A percentile compares a stretch with the other conserved stretches of the same genome.
These are phyloP conservation scores for Aspergillus brunneoviolaceus DNA, from an alignment of 2,329 filamentous ascomycete genomes.

Conservation along the genomic window DNA sequence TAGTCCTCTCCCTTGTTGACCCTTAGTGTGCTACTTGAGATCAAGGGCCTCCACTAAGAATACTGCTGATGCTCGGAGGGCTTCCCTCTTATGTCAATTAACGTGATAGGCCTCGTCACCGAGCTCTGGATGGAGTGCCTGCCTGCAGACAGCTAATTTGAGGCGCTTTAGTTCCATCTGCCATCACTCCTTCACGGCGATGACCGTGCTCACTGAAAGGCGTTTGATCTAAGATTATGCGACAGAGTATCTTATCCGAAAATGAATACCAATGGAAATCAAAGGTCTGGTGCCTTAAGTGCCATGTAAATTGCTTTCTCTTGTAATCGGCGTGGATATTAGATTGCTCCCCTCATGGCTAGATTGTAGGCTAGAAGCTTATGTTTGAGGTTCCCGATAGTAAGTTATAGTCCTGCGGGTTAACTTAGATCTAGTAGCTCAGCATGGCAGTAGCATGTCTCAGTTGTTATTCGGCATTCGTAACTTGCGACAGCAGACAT, in stretches of 20 bases:
- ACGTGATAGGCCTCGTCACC: neutral
- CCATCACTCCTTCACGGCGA: neutral
- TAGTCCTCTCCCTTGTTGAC: neutral
- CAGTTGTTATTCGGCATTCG: neutral
- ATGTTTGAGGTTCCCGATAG: too few relatives aligned
- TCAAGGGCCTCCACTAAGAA: neutral
- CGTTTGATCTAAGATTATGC: neutral
- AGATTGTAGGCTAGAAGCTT: neutral
- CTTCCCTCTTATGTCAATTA: neutral
- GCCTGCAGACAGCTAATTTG: neutral
- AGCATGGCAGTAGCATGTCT: neutral
- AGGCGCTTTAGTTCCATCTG: neutral
- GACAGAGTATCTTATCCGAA: neutral
- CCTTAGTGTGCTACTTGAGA: neutral
- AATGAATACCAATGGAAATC: neutral
- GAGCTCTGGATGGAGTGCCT: neutral
- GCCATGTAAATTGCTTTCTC: neutral
- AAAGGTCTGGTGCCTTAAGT: neutral
- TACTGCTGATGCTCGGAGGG: neutral
- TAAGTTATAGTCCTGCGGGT: too few relatives aligned
- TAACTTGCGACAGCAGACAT: neutral
- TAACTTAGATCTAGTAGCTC: neutral
- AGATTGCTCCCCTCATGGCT: too few relatives aligned
- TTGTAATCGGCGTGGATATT: too few relatives aligned
- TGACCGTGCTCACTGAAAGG: neutral